Percentiles rank a stretch among this genome's conserved stretches.
phyloP scores from a whole-genome alignment of 2,329 filamentous ascomycete species.

The Microascus cirrosus region DNA sequence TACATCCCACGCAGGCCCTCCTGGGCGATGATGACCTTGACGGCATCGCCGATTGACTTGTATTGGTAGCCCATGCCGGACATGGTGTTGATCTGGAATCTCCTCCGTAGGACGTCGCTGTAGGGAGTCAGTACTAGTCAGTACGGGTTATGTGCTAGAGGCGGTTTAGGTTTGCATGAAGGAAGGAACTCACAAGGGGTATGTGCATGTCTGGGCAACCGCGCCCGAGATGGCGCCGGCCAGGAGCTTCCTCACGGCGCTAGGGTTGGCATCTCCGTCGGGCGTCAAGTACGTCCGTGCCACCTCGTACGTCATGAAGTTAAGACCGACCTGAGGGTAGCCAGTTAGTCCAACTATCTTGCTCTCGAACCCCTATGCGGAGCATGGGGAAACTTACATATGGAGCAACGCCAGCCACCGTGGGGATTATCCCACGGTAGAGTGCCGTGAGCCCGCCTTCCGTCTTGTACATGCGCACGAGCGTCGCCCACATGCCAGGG shows the following conservation, averaged over 20 bases:
- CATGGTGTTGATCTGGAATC: conserved; percentile 99
- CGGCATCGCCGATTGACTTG: conserved; percentile 72
- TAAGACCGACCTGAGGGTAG: conserved; percentile 63
- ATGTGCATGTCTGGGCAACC: conserved; percentile 94
- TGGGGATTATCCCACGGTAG: conserved; percentile 92
- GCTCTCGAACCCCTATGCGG: background rate
- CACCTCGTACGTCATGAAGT: conserved; percentile 97
- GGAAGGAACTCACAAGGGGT: conserved; percentile 70
- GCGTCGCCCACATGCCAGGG: conserved; percentile 85
- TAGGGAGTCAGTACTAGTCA: too few relatives aligned
- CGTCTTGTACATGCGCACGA: conserved; percentile 75
- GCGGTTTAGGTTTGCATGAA: background rate
- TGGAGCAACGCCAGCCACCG: conserved; percentile 87
- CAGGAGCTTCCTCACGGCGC: conserved; percentile 65
- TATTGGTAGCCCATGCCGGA: conserved; percentile 96
- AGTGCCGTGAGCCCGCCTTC: conserved; percentile 78
- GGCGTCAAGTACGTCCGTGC: conserved; percentile 75
- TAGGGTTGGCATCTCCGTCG: conserved; percentile 78
- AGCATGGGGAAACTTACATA: conserved; percentile 48
- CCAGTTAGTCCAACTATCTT: background rate
- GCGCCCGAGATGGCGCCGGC: conserved; percentile 93
- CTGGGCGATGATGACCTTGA: conserved; percentile 68
- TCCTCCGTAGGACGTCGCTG: conserved; percentile 80
- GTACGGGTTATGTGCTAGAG: background rate
- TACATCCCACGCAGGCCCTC: conserved; percentile 83